Base-by-base conservation (phyloP, 495 filamentous ascomycete species). In the Hyaloscypha finlandica region DNA sequence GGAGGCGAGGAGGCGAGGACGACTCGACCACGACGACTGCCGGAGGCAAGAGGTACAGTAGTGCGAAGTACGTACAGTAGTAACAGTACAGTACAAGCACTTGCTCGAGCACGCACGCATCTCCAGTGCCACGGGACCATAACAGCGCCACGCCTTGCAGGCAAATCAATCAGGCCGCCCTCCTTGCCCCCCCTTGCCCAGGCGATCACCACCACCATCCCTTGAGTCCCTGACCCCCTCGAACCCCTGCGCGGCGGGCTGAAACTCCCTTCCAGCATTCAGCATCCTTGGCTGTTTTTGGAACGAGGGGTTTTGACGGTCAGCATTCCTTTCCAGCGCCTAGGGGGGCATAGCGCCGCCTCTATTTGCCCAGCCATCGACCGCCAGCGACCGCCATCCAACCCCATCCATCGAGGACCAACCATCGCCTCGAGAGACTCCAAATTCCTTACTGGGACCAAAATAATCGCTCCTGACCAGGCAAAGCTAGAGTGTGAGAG, bases 381-480 rank as follows among this genome's bases (percentile, higher is more conserved):
- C 33, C 35, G 63, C 55, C 63, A 59, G 53, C 63, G 42, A 56
- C 33, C 62, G 4, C 51, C 48, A 8, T 20, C 32, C 19, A 16
- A 35, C 20, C 51, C 39, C 64, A 29, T 22, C 64, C 9, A 11
- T n/a, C 62, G 61, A 52, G 42, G 52, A 4, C 68, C 68, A 70
- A 65, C 63, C 62, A 66, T 65, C 51, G 12, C 33, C 19, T 39
- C 35, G 16, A 8, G n/a, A 33, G 53, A 6, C 11, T 8, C 30
- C 63, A n/a, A 54, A 59, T 70, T 63, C 59, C 68, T 66, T 55
- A 70, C 68, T 58, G 30, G 42, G 65, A 22, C 42, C 1, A 63
- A 22, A 67, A 56, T 61, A 67, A 8, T 59, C 37, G n/a, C 19
- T 32, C 25, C 45, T 25, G 6, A 30, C 30, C 48, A 37, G 61